These are phyloP conservation scores for Coffea humblotiana DNA, from an alignment of 305 asterid species.

Conservation along the genomic window DNA sequence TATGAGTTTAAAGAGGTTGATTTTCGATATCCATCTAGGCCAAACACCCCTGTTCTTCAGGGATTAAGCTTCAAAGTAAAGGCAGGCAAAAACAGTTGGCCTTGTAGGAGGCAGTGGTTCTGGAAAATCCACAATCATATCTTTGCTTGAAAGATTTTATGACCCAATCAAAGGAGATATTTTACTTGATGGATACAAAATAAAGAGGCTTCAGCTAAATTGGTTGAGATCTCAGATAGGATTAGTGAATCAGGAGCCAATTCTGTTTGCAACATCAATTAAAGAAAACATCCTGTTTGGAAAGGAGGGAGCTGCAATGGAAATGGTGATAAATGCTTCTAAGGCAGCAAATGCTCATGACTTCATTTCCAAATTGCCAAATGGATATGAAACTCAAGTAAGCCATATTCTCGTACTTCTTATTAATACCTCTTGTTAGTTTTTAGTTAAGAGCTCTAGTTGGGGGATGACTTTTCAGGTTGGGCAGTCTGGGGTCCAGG, in stretches of 20 bases:
- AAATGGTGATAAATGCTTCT: slow-evolving; percentile 45
- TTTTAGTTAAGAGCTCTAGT: background rate
- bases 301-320: slow-evolving; percentile 69
- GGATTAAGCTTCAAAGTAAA: slow-evolving; percentile 50
- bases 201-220: slow-evolving; percentile 50
- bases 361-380: slow-evolving; percentile 55
- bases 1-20: slow-evolving; percentile 60
- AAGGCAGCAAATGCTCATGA: slow-evolving; percentile 80
- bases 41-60: slow-evolving; percentile 44
- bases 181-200: slow-evolving; percentile 57
- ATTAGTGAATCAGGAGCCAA: slow-evolving; percentile 76
- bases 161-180: slow-evolving; percentile 70
- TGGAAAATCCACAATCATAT: slow-evolving; percentile 64
- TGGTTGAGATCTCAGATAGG: slow-evolving; percentile 87
- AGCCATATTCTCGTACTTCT: background rate
- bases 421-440: background rate
- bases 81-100: slow-evolving; percentile 62
- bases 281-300: slow-evolving; percentile 72
- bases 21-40: slow-evolving; percentile 71
- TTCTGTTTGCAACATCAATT: slow-evolving; percentile 70
- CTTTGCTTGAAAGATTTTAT: slow-evolving; percentile 71
- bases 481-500: slow-evolving; percentile 68
- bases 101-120: slow-evolving; percentile 88
- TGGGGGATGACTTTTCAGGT: slow-evolving; percentile 40
- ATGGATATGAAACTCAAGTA: slow-evolving; percentile 72